These are phyloP conservation scores for Mycosphaerelloides madeirae DNA, from an alignment of 2,329 filamentous ascomycete genomes.

Conservation along the genomic window DNA sequence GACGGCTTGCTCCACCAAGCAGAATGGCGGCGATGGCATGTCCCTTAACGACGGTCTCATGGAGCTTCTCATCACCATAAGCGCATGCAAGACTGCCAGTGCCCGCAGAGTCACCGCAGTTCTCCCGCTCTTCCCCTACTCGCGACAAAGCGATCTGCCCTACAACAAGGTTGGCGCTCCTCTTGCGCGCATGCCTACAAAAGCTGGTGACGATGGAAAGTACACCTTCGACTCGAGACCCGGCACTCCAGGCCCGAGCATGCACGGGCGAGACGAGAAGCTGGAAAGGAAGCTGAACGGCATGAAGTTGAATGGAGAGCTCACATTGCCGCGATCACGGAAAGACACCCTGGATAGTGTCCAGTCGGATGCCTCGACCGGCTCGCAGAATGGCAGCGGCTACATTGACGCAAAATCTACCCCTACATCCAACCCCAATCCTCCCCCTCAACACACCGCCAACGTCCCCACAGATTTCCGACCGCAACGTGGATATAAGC, in stretches of 20 bases:
- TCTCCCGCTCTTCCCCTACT: slow-evolving; percentile 93
- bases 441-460: slow-evolving; percentile 44
- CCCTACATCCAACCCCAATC: slow-evolving; percentile 34
- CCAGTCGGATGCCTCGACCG: slow-evolving; percentile 24
- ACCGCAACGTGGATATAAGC: slow-evolving; percentile 89
- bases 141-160: slow-evolving; percentile 88
- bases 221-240: slow-evolving; percentile 91
- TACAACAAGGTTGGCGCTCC: slow-evolving; percentile 95
- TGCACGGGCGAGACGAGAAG: slow-evolving; percentile 37
- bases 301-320: slow-evolving; percentile 48
- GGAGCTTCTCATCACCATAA: slow-evolving; percentile 95
- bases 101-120: slow-evolving; percentile 91
- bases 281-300: slow-evolving; percentile 71
- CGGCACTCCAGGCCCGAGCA: slow-evolving; percentile 71
- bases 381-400: slow-evolving; percentile 6
- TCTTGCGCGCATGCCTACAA: slow-evolving; percentile 63
- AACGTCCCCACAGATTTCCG: slow-evolving; percentile 58
- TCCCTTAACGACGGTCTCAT: slow-evolving; percentile 80
- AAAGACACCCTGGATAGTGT: slow-evolving; percentile 31
- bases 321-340: slow-evolving; percentile 19
- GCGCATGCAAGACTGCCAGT: slow-evolving; percentile 93
- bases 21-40: slow-evolving; percentile 65
- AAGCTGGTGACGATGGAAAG: slow-evolving; percentile 55
- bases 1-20: slow-evolving; percentile 44
- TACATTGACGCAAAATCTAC: slow-evolving; percentile 8